Evolutionary conservation across 2,329 filamentous ascomycete genomes (phyloP), one percentile per base, ranked within the genome.

Genomic region (Aspergillaceae sp.): DNA sequence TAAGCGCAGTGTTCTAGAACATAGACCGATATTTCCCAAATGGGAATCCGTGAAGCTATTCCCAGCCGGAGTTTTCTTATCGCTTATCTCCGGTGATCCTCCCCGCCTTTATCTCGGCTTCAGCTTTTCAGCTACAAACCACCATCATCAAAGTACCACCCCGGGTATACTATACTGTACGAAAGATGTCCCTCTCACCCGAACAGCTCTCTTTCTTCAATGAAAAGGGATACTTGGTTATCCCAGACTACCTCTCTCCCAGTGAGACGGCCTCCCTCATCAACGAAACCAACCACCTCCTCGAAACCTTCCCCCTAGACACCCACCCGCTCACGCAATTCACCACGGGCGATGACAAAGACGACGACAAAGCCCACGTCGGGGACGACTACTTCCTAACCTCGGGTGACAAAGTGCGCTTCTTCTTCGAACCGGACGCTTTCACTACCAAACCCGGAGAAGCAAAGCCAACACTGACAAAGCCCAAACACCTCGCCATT

Each of bases 351-450:
- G 83, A 79, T 70, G 70, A 76, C 62, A 69, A 69, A 40, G 65
- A 63, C 40, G 78, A 83, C 40, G 47, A 55, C 50, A 58, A 56
- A 26, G 54, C 55, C n/a, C 91, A 97, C 69, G 86, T 96, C 7
- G 90, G 91, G 51, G 92, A 97, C 71, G 82, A 86, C 62, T 98
- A 98, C 76, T 97, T 98, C 71, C 80, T 97, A 2, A 77, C 75
- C 1, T 92, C 86, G 3, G 89, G 88, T 50, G 87, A 97, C 74
- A 91, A 96, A 70, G 74, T 97, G 51, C 85, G 89, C 49, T 97
- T 94, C 77, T 97, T 97, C 77, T 94, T 97, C 68, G 91, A 97
- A 69, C 88, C 94, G 68, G 90, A 92, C 68, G 91, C 91, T 52
- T 91, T 96, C 65, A 53, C 55, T 29, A 38, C 57, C 1, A 42